These are phyloP conservation scores for Curvularia spicifera DNA, from an alignment of 2,329 filamentous ascomycete species.

Conservation along the genomic window DNA sequence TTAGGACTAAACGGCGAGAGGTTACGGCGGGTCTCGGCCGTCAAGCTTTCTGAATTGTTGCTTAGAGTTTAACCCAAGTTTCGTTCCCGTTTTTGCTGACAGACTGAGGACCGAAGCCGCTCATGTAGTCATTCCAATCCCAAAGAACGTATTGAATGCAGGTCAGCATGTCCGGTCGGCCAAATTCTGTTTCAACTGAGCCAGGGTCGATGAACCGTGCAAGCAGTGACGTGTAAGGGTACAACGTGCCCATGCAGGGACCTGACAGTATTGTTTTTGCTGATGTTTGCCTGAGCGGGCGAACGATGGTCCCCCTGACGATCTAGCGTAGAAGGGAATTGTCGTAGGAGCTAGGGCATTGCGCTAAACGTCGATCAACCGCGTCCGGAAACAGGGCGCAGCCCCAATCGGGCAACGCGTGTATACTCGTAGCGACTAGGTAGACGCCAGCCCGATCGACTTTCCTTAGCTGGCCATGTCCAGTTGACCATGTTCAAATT, in stretches of 20 bases:
- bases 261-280: neutral
- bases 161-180: neutral
- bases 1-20: neutral
- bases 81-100: neutral
- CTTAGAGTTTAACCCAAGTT: neutral
- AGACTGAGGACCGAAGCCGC: neutral
- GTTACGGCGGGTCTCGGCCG: constrained; percentile 1
- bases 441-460: neutral
- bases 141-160: neutral
- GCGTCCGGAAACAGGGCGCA: constrained; percentile 1
- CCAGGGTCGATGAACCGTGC: neutral
- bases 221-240: neutral
- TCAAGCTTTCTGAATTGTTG: constrained; percentile 6
- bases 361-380: constrained; percentile 12
- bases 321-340: constrained; percentile 1
- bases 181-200: neutral
- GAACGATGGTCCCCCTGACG: constrained; percentile 13
- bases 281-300: constrained; percentile 1
- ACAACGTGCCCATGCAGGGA: neutral
- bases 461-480: constrained; percentile 1
- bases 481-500: neutral
- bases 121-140: neutral
- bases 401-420: neutral
- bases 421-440: neutral
- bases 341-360: neutral